phyloP scores from a whole-genome alignment of 495 filamentous ascomycete species.

The Aspergillus heteromorphus region DNA sequence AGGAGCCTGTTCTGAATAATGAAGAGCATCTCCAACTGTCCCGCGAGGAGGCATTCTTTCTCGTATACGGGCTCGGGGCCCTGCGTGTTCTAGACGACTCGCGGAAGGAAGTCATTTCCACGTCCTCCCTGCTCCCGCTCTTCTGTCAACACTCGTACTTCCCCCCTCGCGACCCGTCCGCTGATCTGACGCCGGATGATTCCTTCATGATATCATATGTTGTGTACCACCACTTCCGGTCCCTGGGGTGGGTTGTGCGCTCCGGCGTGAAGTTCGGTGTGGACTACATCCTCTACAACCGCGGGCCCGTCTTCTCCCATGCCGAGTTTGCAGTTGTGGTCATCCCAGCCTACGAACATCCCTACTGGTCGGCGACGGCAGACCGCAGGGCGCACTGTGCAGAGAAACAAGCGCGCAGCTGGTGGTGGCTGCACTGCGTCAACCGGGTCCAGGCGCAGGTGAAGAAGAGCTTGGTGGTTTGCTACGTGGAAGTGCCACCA shows the following conservation, averaged over 20 bases:
- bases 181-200: conserved; percentile 58
- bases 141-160: conserved; percentile 67
- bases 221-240: conserved; percentile 94
- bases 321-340: conserved; percentile 87
- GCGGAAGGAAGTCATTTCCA: conserved; percentile 34
- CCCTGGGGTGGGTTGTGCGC: conserved; percentile 92
- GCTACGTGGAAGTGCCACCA: conserved; percentile 86
- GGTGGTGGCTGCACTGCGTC: conserved; percentile 91
- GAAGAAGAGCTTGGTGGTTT: conserved; percentile 77
- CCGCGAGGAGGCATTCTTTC: conserved; percentile 88
- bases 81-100: conserved; percentile 58
- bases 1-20: conserved; percentile 48
- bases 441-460: conserved; percentile 89
- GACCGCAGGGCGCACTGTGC: conserved; percentile 42
- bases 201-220: conserved; percentile 81
- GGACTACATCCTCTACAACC: conserved; percentile 89
- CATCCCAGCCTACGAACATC: conserved; percentile 71
- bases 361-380: conserved; percentile 60
- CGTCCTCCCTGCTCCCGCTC: conserved; percentile 51
- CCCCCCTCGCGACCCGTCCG: conserved; percentile 43
- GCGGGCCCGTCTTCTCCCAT: conserved; percentile 91
- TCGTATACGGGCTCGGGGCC: conserved; percentile 75
- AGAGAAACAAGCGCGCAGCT: conserved; percentile 51
- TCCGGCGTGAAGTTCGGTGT: conserved; percentile 91
- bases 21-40: conserved; percentile 90